phyloP scores from a whole-genome alignment of 2,329 filamentous ascomycete species.

The Colletotrichum filicis region DNA sequence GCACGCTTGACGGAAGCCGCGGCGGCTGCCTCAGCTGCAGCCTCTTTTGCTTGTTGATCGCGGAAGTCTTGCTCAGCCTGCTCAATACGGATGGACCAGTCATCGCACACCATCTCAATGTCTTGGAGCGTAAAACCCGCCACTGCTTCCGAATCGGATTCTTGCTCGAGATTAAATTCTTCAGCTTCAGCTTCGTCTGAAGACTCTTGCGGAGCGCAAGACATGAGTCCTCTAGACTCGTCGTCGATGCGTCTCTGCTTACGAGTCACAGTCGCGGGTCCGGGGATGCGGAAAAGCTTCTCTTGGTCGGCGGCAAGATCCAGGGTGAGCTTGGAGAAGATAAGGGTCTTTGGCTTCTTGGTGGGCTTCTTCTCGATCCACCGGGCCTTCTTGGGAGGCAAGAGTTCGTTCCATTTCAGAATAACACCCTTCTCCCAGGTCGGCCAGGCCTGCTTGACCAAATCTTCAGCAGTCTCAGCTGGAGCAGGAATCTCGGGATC shows the following conservation, averaged over 20 bases:
- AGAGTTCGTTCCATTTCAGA: slow-evolving; percentile 83
- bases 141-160: slow-evolving; percentile 71
- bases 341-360: slow-evolving; percentile 83
- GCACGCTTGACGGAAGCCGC: slow-evolving; percentile 35
- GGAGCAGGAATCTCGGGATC: slow-evolving; percentile 74
- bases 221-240: slow-evolving; percentile 60
- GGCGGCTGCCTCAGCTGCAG: slow-evolving; percentile 37
- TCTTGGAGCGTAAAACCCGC: slow-evolving; percentile 83
- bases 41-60: slow-evolving; percentile 42
- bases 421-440: slow-evolving; percentile 80
- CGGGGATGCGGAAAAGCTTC: slow-evolving; percentile 82
- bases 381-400: slow-evolving; percentile 82
- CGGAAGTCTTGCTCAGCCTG: slow-evolving; percentile 54
- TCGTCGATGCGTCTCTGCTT: slow-evolving; percentile 66
- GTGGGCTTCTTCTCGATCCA: slow-evolving; percentile 82
- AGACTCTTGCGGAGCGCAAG: slow-evolving; percentile 53
- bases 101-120: slow-evolving; percentile 85
- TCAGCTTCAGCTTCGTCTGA: slow-evolving; percentile 53
- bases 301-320: slow-evolving; percentile 90
- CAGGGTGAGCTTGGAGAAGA: slow-evolving; percentile 88
- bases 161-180: slow-evolving; percentile 60
- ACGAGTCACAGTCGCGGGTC: slow-evolving; percentile 63
- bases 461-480: slow-evolving; percentile 78
- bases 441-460: slow-evolving; percentile 84
- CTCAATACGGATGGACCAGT: slow-evolving; percentile 79